phyloP scores from a whole-genome alignment of 2,329 filamentous ascomycete genomes.

The Coniochaeta sp. region DNA sequence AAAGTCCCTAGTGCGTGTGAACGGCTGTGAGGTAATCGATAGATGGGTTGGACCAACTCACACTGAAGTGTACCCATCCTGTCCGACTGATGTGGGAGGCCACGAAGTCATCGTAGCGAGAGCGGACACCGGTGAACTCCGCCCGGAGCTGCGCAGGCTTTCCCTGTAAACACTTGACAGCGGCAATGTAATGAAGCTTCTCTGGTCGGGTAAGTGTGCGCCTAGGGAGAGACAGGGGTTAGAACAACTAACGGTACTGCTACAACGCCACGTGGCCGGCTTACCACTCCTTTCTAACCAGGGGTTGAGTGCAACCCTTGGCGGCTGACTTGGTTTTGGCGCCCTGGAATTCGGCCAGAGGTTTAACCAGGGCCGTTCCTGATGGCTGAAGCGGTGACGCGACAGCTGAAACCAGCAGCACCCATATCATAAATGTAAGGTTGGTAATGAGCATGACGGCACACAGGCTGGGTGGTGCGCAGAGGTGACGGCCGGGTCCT shows the following conservation, averaged over 20 bases:
- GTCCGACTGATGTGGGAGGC: conserved; percentile 14
- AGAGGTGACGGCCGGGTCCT: background rate
- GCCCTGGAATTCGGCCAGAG: background rate
- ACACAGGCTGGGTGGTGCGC: background rate
- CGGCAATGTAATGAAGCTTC: conserved; percentile 9
- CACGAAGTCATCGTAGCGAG: conserved; percentile 15
- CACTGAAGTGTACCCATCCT: background rate
- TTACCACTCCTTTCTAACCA: background rate
- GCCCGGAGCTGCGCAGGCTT: conserved; percentile 8
- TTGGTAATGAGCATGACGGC: background rate
- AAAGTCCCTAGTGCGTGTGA: background rate
- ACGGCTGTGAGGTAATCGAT: background rate
- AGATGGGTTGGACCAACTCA: background rate
- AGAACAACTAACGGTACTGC: background rate
- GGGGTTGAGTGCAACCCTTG: background rate
- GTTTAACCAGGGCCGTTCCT: background rate
- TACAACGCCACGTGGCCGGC: background rate
- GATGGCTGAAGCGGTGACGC: background rate
- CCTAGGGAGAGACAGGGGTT: background rate
- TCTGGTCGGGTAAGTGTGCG: background rate
- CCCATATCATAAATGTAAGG: background rate
- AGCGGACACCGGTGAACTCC: conserved; percentile 7
- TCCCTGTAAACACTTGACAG: conserved; percentile 13
- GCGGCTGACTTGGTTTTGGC: background rate
- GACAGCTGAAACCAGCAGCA: background rate